phyloP scores from a whole-genome alignment of 257 asterid species.

The Forsythia suspensa region DNA sequence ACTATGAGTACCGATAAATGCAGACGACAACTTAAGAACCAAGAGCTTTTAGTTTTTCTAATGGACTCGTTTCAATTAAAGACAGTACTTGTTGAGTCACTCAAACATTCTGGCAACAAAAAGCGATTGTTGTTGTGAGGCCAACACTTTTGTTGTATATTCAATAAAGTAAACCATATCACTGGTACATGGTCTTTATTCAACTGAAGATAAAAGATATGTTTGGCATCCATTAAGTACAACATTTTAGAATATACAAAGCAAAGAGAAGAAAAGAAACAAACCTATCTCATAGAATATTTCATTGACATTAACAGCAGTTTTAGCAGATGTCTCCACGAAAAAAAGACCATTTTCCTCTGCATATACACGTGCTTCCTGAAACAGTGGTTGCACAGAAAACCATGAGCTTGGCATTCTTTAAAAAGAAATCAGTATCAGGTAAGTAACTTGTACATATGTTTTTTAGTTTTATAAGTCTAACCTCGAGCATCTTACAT shows the following conservation, averaged over 20 bases:
- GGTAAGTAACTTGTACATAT: neutral
- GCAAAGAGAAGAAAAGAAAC: neutral
- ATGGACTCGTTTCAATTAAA: neutral
- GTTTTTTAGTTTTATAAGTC: neutral
- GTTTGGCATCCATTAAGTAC: neutral
- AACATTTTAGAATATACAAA: neutral
- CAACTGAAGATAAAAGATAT: neutral
- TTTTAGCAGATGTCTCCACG: constrained; percentile 49
- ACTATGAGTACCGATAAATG: neutral
- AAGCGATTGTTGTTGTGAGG: neutral
- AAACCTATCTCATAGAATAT: constrained; percentile 34
- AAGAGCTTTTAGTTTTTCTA: neutral
- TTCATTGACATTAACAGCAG: constrained; percentile 41
- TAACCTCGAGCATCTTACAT: neutral
- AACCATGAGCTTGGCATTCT: neutral
- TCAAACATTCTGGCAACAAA: neutral
- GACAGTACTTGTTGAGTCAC: neutral
- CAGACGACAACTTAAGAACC: neutral
- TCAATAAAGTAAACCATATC: neutral
- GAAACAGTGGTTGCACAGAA: constrained; percentile 10
- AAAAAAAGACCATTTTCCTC: constrained; percentile 41
- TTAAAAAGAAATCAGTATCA: neutral
- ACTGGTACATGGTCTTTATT: neutral
- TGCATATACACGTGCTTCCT: constrained; percentile 38
- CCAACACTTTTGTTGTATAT: neutral